Evolutionary conservation across 257 asterid species (phyloP).

Genomic region (Nicotiana otophora): DNA sequence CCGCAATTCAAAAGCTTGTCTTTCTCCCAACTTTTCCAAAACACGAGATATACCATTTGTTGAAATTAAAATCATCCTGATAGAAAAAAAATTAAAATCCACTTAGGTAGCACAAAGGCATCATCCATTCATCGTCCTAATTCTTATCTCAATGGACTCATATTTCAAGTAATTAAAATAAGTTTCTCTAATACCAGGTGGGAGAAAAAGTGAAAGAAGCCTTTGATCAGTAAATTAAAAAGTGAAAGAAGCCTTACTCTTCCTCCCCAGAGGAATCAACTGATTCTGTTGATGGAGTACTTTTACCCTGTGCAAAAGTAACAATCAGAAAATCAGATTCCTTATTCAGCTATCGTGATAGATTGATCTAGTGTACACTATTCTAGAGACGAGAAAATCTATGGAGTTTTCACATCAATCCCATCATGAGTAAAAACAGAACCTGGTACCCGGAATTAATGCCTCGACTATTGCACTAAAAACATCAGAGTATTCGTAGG

Average conservation of each 20-base stretch:
- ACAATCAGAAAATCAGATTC: constrained; percentile 16
- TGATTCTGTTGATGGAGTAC: constrained; percentile 69
- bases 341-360: not conserved
- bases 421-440: not conserved
- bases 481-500: not conserved
- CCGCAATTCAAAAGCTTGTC: not conserved
- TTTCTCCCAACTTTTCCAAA: not conserved
- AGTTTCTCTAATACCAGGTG: not conserved
- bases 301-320: constrained; percentile 51
- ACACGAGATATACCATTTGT: not conserved
- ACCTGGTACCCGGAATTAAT: not conserved
- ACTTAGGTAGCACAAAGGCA: not conserved
- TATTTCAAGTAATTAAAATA: not conserved
- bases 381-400: not conserved
- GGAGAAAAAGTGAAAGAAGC: not conserved
- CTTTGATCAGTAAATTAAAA: constrained; percentile 20
- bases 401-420: not conserved
- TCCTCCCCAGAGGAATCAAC: constrained; percentile 94
- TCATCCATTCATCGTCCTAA: not conserved
- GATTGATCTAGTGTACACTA: not conserved
- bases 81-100: not conserved
- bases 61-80: not conserved
- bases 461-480: not conserved
- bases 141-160: not conserved
- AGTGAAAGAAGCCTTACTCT: constrained; percentile 55